phyloP scores from a whole-genome alignment of 225 moss, liverwort and hornwort species.

The Bryoerythrophyllum caledonicum region DNA sequence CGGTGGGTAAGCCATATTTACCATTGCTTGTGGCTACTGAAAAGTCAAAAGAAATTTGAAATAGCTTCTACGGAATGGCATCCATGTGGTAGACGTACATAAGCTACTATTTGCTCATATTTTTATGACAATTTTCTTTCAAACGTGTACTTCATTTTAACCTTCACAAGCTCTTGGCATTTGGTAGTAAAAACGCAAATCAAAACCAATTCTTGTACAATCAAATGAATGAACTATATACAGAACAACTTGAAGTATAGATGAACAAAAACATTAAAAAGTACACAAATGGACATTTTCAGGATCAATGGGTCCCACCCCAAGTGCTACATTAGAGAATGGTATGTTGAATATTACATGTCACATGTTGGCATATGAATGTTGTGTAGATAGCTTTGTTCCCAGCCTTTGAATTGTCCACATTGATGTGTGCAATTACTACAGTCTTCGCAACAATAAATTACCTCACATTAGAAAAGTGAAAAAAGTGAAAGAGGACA shows the following conservation, averaged over 20 bases:
- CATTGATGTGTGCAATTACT: not conserved
- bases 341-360: not conserved
- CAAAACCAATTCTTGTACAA: too few relatives aligned
- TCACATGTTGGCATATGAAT: not conserved
- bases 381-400: not conserved
- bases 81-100: not conserved
- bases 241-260: too few relatives aligned
- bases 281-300: too few relatives aligned
- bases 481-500: not conserved
- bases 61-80: not conserved
- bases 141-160: not conserved
- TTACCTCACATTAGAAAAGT: not conserved
- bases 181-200: too few relatives aligned
- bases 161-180: too few relatives aligned
- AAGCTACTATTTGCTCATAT: not conserved
- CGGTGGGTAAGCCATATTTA: not conserved
- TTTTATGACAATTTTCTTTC: not conserved
- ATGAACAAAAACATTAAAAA: too few relatives aligned
- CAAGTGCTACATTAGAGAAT: not conserved
- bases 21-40: not conserved
- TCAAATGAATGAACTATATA: too few relatives aligned
- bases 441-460: constrained; percentile 10
- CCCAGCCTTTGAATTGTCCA: not conserved
- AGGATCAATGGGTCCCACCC: too few relatives aligned
- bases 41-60: not conserved